Base-by-base conservation (phyloP, 257 asterid species). In the Plectranthus barbatus region DNA sequence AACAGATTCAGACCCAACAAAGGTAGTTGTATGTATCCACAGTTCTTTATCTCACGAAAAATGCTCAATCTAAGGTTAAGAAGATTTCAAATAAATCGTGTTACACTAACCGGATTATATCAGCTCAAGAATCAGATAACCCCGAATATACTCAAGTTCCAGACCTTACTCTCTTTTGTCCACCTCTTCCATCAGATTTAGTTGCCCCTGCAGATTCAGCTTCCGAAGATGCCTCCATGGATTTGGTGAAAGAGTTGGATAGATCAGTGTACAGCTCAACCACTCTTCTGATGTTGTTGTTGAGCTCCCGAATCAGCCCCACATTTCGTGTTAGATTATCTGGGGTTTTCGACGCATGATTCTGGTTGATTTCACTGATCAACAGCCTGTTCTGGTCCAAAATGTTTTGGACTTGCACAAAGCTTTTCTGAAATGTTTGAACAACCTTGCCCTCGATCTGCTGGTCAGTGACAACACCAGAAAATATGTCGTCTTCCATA, bases 241-340 rank as follows among this genome's bases (percentile, higher is more conserved):
- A 72, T 70, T 67, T 81, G 41, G 82, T 15, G 60, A 70, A 81
- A 20, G 80, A 70, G 72, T 29, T 64, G 39, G 86, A 81, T 13
- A 78, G 76, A 68, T 76, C 79, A 4, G 76, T 64, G 13, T 81
- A 78, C 19, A 78, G 74, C 56, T 74, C 86, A 55, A 76, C 86
- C 46, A 81, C 84, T 60, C 77, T 73, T 67, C 80, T 73, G 39
- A 81, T 75, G 72, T 81, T 81, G 78, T 64, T 81, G 55, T 81
- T 81, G 59, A 81, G 86, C 73, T 81, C 84, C 41, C 82, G 69
- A 60, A 81, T 81, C 15, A 81, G 52, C 34, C 87, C 84, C 62
- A 76, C 84, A 11, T 81, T 78, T 24, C 80, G 56, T 2, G 74
- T 29, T 46, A 81, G 50, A 31, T 81, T 78, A 41, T 72, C 83